Evolutionary conservation across 202 grass and related monocot species (phyloP).

Genomic region (Carex arenaria): DNA sequence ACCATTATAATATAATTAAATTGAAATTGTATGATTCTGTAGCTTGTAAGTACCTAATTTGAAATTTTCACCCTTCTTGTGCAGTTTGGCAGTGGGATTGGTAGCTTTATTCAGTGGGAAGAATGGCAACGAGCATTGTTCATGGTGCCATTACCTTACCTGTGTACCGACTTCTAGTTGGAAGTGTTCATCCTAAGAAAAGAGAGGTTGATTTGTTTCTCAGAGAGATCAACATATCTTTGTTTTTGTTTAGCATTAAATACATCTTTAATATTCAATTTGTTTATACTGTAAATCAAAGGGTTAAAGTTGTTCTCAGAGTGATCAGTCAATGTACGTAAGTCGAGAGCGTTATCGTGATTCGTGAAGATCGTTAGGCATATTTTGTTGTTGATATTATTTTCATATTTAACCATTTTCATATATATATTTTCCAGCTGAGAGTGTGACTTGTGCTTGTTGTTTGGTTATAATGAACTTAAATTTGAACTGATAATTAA

Average conservation of each 20-base stretch:
- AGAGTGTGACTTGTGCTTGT: not conserved
- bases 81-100: constrained; percentile 58
- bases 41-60: not conserved
- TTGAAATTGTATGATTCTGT: not conserved
- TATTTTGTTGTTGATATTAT: constrained; percentile 1
- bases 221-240: constrained; percentile 22
- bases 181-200: constrained; percentile 61
- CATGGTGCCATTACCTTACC: constrained; percentile 87
- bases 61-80: not conserved
- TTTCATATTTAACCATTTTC: not conserved
- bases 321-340: not conserved
- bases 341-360: not conserved
- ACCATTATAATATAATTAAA: not conserved
- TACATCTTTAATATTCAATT: constrained; percentile 21
- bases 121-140: constrained; percentile 74
- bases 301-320: not conserved
- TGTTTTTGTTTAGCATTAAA: constrained; percentile 21
- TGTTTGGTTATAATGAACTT: constrained; percentile 2
- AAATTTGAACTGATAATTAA: not conserved
- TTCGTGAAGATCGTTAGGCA: not conserved
- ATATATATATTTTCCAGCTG: not conserved
- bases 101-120: constrained; percentile 58
- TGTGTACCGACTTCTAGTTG: constrained; percentile 81
- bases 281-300: constrained; percentile 31
- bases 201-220: constrained; percentile 16